Conservation (phyloP, 2,329 filamentous ascomycete genomes). For the Emergomyces orientalis region DNA sequence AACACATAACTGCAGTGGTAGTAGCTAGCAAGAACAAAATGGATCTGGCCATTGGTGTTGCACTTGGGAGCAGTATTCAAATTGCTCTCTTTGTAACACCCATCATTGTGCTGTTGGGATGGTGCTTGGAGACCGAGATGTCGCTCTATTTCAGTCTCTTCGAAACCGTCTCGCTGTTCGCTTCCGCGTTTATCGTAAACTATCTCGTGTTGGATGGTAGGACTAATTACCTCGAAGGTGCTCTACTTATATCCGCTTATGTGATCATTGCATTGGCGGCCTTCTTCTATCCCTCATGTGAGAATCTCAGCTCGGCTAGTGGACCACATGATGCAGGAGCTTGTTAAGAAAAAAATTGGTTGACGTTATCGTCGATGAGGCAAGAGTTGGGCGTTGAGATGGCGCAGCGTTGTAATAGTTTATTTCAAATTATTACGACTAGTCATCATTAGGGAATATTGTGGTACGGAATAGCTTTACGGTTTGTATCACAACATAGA, state of each 20-base stretch:
- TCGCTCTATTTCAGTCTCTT: constrained; percentile 79
- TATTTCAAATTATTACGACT: not conserved
- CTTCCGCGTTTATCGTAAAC: constrained; percentile 77
- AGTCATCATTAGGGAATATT: not conserved
- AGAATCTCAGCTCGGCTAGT: constrained; percentile 36
- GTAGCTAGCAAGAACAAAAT: constrained; percentile 68
- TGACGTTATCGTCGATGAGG: not conserved
- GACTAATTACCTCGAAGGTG: constrained; percentile 76
- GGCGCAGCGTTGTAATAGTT: not conserved
- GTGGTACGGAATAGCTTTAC: not conserved
- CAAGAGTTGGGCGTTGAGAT: not conserved
- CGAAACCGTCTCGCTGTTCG: constrained; percentile 78
- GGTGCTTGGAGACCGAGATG: constrained; percentile 60
- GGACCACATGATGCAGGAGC: constrained; percentile 13
- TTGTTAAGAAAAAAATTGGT: constrained; percentile 2
- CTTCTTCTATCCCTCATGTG: constrained; percentile 53
- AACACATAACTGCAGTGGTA: constrained; percentile 62
- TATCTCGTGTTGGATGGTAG: constrained; percentile 77
- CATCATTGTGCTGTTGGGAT: constrained; percentile 61
- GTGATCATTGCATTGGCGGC: constrained; percentile 59
- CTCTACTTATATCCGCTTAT: constrained; percentile 55
- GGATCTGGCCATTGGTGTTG: constrained; percentile 64
- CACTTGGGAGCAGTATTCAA: constrained; percentile 62
- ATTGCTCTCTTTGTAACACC: constrained; percentile 63
- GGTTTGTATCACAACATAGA: not conserved